Base-by-base conservation (phyloP, 345 rosid genomes). In the Theobroma cacao region DNA sequence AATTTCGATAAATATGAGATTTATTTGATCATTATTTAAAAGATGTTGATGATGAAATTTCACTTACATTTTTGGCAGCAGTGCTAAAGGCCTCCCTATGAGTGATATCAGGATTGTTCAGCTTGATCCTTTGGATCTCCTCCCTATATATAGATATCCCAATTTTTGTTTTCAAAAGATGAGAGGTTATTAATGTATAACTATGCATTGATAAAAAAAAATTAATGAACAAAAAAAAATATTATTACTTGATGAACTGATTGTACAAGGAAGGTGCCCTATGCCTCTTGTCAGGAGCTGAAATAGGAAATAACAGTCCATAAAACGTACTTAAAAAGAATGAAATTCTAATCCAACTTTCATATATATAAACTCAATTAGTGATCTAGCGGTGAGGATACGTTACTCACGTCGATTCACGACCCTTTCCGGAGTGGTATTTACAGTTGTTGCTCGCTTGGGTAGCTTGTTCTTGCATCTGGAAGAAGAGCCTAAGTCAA, bases 81-180 rank as follows among this genome's bases (percentile, higher is more conserved):
- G 91, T 84, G 82, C 93, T 90, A 63, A 90, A 90, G 22, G 93
- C 93, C 85, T 90, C 93, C 78, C 90, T 86, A 61, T 90, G 93
- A 83, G 64, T 88, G 58, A 88, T 88, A 12, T 88, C 90, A 70
- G 93, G 93, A 82, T 90, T 90, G 69, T 85, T 82, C 64, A 89
- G 86, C 83, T 90, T 90, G 70, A 90, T 90, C 85, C 93, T 84
- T 75, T 87, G 93, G 28, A 90, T 90, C 84, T 90, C 93, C 80
- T 90, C 93, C 77, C 93, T 90, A 77, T 48, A 72, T 17, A 73
- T 20, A 75, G 8, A 43, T 47, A 4, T 8, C 18, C 43, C 65
- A 34, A 43, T 70, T 58, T 45, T 55, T 77, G 47, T 38, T 59
- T 60, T 62, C 40, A 60, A 40, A 70, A 74, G 1, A 22, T 38